Evolutionary conservation across 2,329 filamentous ascomycete species (phyloP), one percentile per base, ranked within the genome.

Genomic region (Mollisia scopiformis): DNA sequence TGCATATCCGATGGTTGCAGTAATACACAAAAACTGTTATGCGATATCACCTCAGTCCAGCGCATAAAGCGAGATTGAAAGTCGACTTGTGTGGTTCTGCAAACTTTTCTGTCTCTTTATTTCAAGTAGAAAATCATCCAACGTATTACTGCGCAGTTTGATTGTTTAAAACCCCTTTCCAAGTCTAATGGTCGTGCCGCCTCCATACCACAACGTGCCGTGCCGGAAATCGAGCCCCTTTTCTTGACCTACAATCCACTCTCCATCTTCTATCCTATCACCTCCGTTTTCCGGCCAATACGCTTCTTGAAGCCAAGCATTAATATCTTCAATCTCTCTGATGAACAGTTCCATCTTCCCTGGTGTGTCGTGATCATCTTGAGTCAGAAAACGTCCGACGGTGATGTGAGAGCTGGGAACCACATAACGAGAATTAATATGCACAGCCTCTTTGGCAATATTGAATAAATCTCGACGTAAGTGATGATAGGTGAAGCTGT

Each of bases 401-500:
- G 94, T 97, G 71, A 97, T 84, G 77, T 98, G 94, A 16, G 92
- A 92, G 50, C 90, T 94, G 1, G 93, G 93, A 2, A 96, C 92
- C 25, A 93, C 88, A 73, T 97, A 98, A 59, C 94, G 83, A 55
- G 90, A 91, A 23, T 82, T 88, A 33, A 97, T 82, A 16, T 83
- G 77, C n/a, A 94, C 79, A 0, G 86, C 82, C 3, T 77, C 78
- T 49, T 80, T 78, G 3, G 86, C 84, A 27, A 86, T 78, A 52
- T 83, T 79, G 73, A 88, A 95, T 13, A 96, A 74, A 72, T 97
- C 92, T 3, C 89, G 84, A 2, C 94, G 87, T 8, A 98, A 84
- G 75, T 98, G 94, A 73, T 97, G 94, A 74, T 97, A 97, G 0
- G 90, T 93, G 76, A 92, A 97, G 1, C 68, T 71, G 66, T 95